phyloP scores from a whole-genome alignment of 805 yeast species.

The Pichia cephalocereana region DNA sequence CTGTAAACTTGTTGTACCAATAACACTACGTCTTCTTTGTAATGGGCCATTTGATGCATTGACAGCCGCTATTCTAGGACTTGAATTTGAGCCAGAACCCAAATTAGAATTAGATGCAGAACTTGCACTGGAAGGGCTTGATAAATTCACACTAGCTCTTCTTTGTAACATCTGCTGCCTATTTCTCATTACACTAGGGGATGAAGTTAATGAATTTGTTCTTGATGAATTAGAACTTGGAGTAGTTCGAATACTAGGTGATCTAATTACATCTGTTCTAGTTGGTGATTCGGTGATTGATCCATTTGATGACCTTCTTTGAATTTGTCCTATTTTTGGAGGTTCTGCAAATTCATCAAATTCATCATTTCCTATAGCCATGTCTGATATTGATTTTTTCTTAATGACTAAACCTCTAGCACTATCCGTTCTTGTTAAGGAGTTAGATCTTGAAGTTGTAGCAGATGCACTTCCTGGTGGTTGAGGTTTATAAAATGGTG shows the following conservation, averaged over 20 bases:
- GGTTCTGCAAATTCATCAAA: conserved; percentile 3
- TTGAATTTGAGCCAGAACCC: too few relatives aligned
- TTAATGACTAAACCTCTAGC: not conserved
- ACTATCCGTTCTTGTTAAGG: conserved; percentile 5
- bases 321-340: conserved; percentile 2
- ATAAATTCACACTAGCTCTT: conserved; percentile 2
- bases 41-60: not conserved
- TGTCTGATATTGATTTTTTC: not conserved
- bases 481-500: conserved; percentile 1
- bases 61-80: not conserved
- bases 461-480: not conserved
- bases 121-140: not conserved
- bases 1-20: not conserved
- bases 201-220: conserved; percentile 2
- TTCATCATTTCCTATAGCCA: not conserved
- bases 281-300: not conserved
- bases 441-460: conserved; percentile 1
- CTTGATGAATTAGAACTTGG: conserved; percentile 1
- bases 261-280: not conserved
- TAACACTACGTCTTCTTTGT: conserved; percentile 2
- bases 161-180: not conserved
- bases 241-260: not conserved
- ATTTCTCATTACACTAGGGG: not conserved
- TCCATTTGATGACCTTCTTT: conserved; percentile 3
- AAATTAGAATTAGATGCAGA: too few relatives aligned